phyloP scores from a whole-genome alignment of 176 grass and related monocot species.

The Avena eriantha region DNA sequence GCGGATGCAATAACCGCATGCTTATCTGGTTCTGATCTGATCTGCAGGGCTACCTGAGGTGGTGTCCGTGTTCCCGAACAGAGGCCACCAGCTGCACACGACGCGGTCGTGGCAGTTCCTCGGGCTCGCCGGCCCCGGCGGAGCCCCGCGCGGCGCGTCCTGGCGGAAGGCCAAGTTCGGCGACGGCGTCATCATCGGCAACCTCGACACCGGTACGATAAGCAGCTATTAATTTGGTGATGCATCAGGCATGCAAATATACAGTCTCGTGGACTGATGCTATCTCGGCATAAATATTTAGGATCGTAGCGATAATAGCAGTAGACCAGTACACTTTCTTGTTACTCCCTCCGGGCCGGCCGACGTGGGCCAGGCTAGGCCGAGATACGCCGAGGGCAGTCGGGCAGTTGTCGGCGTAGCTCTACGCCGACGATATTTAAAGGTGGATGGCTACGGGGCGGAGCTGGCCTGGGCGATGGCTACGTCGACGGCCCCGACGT shows the following conservation, averaged over 20 bases:
- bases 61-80: slow-evolving; percentile 87
- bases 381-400: too few relatives aligned
- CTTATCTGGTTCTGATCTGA: neutral
- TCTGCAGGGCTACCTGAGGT: slow-evolving; percentile 62
- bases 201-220: slow-evolving; percentile 83
- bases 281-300: neutral
- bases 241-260: neutral
- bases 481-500: too few relatives aligned
- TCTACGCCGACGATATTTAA: too few relatives aligned
- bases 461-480: too few relatives aligned
- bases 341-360: too few relatives aligned
- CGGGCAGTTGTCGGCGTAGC: too few relatives aligned
- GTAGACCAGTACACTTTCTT: too few relatives aligned
- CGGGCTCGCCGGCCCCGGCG: slow-evolving; percentile 61
- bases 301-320: neutral
- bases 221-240: too few relatives aligned
- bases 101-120: slow-evolving; percentile 96
- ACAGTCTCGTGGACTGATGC: neutral
- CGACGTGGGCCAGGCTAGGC: too few relatives aligned
- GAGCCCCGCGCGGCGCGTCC: slow-evolving; percentile 34
- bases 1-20: neutral
- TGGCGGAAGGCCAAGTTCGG: slow-evolving; percentile 78
- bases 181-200: slow-evolving; percentile 85
- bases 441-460: too few relatives aligned
- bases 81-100: slow-evolving; percentile 73